Percentiles rank a stretch among this genome's conserved stretches.
Evolutionary conservation across 805 yeast genomes (phyloP).

Genomic region (Metschnikowia koreensis): DNA sequence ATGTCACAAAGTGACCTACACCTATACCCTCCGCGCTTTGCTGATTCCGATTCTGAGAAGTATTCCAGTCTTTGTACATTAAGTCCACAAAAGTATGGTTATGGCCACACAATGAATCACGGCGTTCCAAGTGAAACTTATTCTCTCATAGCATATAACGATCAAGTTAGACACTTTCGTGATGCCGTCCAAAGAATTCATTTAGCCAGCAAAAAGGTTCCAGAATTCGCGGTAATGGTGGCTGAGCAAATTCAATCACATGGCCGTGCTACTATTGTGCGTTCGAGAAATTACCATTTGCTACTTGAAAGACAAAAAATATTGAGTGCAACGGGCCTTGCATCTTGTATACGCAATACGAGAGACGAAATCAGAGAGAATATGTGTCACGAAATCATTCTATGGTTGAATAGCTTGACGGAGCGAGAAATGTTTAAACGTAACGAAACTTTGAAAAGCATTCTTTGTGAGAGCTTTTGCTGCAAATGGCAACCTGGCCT

Average conservation of each 20-base stretch:
- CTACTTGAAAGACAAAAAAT: constrained; percentile 54
- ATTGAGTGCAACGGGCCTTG: constrained; percentile 61
- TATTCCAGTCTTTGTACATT: constrained; percentile 33
- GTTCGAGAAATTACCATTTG: constrained; percentile 50
- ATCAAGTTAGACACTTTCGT: constrained; percentile 69
- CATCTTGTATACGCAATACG: constrained; percentile 61
- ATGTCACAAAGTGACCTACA: constrained; percentile 49
- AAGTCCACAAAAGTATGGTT: constrained; percentile 44
- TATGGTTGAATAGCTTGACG: constrained; percentile 63
- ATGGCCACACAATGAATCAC: constrained; percentile 27
- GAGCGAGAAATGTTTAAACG: constrained; percentile 52
- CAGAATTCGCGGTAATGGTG: constrained; percentile 70
- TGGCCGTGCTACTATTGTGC: constrained; percentile 70
- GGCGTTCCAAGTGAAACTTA: constrained; percentile 47
- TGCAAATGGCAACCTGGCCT: constrained; percentile 61
- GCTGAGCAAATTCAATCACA: constrained; percentile 56
- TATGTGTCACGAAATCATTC: constrained; percentile 67
- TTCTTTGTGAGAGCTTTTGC: constrained; percentile 57
- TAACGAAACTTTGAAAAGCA: constrained; percentile 45
- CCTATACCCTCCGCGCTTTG: constrained; percentile 28
- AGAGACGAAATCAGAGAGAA: constrained; percentile 78
- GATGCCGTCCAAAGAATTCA: constrained; percentile 70
- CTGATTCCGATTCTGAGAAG: constrained; percentile 21
- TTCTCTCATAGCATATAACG: constrained; percentile 68
- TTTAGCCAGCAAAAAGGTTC: constrained; percentile 59